A percentile compares a stretch with the other conserved stretches of the same genome.
Conservation (phyloP, 306 rosid genomes). For the Malus orientalis region DNA sequence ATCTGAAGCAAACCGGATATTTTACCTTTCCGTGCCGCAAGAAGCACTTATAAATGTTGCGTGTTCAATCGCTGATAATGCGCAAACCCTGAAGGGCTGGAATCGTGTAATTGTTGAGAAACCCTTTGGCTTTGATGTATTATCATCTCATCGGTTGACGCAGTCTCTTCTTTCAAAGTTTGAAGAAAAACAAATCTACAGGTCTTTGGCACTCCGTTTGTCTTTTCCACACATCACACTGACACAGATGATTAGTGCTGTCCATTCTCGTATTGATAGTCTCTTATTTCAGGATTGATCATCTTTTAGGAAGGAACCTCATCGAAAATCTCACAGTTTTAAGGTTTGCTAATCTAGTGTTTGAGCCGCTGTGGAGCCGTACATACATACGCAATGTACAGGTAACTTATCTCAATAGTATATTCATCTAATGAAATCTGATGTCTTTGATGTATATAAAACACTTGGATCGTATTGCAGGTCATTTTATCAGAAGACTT, state of each 20-base stretch:
- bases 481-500: slow-evolving; percentile 77
- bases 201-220: slow-evolving; percentile 31
- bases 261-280: background rate
- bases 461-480: slow-evolving; percentile 26
- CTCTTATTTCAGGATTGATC: slow-evolving; percentile 76
- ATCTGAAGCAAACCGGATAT: slow-evolving; percentile 73
- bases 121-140: slow-evolving; percentile 76
- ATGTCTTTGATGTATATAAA: background rate
- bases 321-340: slow-evolving; percentile 90
- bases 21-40: slow-evolving; percentile 93
- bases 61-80: slow-evolving; percentile 55
- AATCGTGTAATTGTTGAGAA: slow-evolving; percentile 87
- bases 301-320: slow-evolving; percentile 89
- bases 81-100: slow-evolving; percentile 85
- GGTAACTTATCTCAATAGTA: slow-evolving; percentile 23
- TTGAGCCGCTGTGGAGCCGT: slow-evolving; percentile 88
- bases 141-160: slow-evolving; percentile 66
- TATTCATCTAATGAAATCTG: background rate
- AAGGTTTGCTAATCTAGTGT: slow-evolving; percentile 87
- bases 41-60: slow-evolving; percentile 84
- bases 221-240: background rate
- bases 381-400: slow-evolving; percentile 69
- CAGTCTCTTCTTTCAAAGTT: slow-evolving; percentile 76
- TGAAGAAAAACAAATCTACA: slow-evolving; percentile 80
- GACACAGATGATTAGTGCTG: background rate